phyloP scores from a whole-genome alignment of 1,284 basidiomycete genomes.

The Moniliophthora roreri region DNA sequence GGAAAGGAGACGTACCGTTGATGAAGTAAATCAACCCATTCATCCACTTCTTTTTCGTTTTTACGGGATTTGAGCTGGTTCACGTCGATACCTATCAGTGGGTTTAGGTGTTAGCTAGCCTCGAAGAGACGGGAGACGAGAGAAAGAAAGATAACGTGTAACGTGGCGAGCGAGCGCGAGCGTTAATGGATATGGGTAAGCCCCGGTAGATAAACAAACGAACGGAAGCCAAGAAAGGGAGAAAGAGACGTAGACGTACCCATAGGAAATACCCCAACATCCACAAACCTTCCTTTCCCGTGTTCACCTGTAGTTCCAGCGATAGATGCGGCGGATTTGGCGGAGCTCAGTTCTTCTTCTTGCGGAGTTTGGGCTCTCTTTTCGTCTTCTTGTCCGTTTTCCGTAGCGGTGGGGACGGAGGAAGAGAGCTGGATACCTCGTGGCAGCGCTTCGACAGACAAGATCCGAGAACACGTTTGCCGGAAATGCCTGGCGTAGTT shows the following conservation, averaged over 20 bases:
- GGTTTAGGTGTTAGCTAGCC: too few relatives aligned
- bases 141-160: too few relatives aligned
- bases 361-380: too few relatives aligned
- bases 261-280: constrained; percentile 87
- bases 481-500: constrained; percentile 78
- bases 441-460: constrained; percentile 80
- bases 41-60: constrained; percentile 74
- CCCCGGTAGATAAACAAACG: too few relatives aligned
- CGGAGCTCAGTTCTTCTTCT: constrained; percentile 18
- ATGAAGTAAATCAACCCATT: constrained; percentile 77
- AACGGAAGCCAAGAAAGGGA: too few relatives aligned
- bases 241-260: constrained; percentile 34
- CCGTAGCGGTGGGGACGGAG: too few relatives aligned
- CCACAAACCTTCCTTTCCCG: constrained; percentile 58
- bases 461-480: constrained; percentile 82
- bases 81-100: constrained; percentile 60
- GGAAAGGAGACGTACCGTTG: constrained; percentile 57
- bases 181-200: too few relatives aligned
- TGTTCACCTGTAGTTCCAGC: constrained; percentile 15
- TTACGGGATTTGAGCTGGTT: constrained; percentile 66
- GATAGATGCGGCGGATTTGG: not conserved
- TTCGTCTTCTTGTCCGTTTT: too few relatives aligned
- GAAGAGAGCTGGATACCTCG: constrained; percentile 83
- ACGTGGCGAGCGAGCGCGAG: too few relatives aligned
- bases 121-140: too few relatives aligned